phyloP scores from a whole-genome alignment of 257 asterid genomes.

The Ajuga chamaepitys region DNA sequence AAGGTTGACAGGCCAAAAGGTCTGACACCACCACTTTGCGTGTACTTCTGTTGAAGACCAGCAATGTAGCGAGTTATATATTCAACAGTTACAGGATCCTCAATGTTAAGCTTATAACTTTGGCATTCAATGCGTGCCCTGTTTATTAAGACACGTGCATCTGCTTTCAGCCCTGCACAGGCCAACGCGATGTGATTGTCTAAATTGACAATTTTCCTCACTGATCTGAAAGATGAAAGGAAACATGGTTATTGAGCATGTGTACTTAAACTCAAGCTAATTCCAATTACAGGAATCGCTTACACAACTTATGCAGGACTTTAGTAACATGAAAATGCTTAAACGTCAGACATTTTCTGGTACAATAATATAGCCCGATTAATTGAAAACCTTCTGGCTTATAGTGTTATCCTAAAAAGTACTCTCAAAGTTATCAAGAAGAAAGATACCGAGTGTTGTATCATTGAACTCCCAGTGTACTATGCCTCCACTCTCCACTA shows the following conservation, averaged over 20 bases:
- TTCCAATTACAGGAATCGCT: background rate
- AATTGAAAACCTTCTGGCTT: background rate
- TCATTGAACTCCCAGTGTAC: background rate
- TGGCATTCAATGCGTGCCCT: constrained; percentile 95
- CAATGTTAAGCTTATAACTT: constrained; percentile 67
- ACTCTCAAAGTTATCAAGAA: background rate
- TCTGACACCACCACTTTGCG: constrained; percentile 99
- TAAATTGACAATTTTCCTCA: constrained; percentile 85
- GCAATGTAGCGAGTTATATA: constrained; percentile 98
- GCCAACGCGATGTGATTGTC: constrained; percentile 96
- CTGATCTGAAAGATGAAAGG: constrained; percentile 77
- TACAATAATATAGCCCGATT: background rate
- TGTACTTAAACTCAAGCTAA: background rate
- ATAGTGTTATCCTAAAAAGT: background rate
- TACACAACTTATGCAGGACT: no score
- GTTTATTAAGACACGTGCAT: constrained; percentile 90
- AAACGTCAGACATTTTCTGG: background rate
- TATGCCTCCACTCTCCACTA: background rate
- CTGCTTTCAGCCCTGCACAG: constrained; percentile 98
- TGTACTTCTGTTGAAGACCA: constrained; percentile 98
- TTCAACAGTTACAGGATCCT: constrained; percentile 96
- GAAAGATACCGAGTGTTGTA: background rate
- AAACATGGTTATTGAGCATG: background rate
- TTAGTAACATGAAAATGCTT: no score
- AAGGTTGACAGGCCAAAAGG: constrained; percentile 98